phyloP scores from a whole-genome alignment of 192 early-diverging fungal species.

The Backusella luteola region DNA sequence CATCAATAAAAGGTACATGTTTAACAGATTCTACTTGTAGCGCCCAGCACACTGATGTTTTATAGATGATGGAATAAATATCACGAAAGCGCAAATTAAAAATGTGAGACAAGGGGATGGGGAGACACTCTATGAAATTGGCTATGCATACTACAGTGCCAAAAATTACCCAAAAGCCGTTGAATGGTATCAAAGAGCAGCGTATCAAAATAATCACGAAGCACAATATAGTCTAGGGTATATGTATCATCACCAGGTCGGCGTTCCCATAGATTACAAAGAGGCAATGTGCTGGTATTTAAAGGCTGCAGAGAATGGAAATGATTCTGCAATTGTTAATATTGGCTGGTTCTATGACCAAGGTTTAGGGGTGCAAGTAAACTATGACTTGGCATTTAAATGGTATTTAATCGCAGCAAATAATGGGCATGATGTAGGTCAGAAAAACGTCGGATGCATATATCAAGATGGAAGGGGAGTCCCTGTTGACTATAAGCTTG shows the following conservation, averaged over 20 bases:
- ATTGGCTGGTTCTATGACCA: slow-evolving; percentile 81
- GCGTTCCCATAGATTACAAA: slow-evolving; percentile 42
- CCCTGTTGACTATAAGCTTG: slow-evolving; percentile 45
- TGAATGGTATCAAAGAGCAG: slow-evolving; percentile 47
- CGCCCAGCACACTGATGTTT: neutral
- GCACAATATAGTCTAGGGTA: slow-evolving; percentile 56
- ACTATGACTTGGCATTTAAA: neutral
- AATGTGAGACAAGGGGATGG: neutral
- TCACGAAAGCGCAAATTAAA: neutral
- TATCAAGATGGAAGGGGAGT: neutral
- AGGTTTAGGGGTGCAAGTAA: slow-evolving; percentile 56
- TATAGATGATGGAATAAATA: neutral
- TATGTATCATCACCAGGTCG: slow-evolving; percentile 59
- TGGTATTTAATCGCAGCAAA: slow-evolving; percentile 37
- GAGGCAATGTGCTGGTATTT: slow-evolving; percentile 57
- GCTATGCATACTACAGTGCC: slow-evolving; percentile 22
- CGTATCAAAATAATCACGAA: slow-evolving; percentile 47
- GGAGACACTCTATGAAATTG: neutral
- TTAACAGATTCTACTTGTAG: neutral
- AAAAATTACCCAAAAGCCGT: slow-evolving; percentile 48
- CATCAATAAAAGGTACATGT: neutral
- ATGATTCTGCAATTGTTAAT: slow-evolving; percentile 53
- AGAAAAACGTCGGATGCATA: slow-evolving; percentile 21
- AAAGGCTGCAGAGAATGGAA: slow-evolving; percentile 50
- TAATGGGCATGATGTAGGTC: slow-evolving; percentile 53